Conservation (phyloP, 2,329 filamentous ascomycete genomes). For the Talaromyces sp. region DNA sequence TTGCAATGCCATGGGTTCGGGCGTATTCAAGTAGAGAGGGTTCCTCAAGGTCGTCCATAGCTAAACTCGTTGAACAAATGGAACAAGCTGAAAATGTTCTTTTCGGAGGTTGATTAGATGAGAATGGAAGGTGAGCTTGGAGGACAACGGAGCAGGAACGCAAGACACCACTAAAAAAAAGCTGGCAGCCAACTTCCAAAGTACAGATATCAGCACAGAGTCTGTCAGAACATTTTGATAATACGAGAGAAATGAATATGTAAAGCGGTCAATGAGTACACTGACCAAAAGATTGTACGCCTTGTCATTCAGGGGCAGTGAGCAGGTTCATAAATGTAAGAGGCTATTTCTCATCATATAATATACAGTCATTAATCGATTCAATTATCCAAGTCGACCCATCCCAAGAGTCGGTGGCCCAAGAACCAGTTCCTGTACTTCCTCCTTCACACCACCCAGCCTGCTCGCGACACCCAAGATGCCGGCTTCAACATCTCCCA, state of each 20-base stretch:
- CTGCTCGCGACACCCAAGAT: constrained; percentile 59
- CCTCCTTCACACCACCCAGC: constrained; percentile 56
- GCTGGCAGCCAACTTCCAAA: background rate
- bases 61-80: background rate
- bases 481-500: constrained; percentile 61
- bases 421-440: constrained; percentile 52
- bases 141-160: background rate
- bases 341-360: constrained; percentile 1
- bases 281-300: background rate
- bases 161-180: background rate
- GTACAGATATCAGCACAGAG: too few species aligned
- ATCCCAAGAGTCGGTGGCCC: constrained; percentile 36
- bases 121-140: background rate
- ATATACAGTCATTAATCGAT: constrained; percentile 8
- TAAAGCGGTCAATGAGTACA: background rate
- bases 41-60: constrained; percentile 19
- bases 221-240: background rate
- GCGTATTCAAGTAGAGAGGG: constrained; percentile 45
- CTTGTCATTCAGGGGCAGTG: background rate
- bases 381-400: constrained; percentile 19
- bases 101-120: background rate
- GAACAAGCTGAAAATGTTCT: background rate
- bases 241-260: too few species aligned
- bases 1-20: constrained; percentile 40
- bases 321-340: background rate